These are phyloP conservation scores for Malania oleifera DNA, from an alignment of 164 flowering plant species.

Conservation along the genomic window DNA sequence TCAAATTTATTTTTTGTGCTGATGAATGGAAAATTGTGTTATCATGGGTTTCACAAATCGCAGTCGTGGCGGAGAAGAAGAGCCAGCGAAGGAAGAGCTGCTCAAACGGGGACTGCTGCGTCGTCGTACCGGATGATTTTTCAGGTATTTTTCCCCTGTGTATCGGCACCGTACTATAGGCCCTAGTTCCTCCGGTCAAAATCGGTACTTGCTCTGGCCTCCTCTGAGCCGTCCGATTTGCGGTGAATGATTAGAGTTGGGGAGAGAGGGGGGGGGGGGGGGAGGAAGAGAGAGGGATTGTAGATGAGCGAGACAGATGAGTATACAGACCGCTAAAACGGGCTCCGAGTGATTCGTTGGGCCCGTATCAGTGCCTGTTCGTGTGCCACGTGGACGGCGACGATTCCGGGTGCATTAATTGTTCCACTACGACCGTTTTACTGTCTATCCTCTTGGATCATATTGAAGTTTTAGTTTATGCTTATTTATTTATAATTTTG, in stretches of 20 bases:
- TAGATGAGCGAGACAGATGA: too few relatives aligned
- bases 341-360: too few relatives aligned
- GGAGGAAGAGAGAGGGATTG: too few relatives aligned
- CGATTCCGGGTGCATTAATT: too few relatives aligned
- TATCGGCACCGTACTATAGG: not conserved
- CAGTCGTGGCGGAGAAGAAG: conserved; percentile 8
- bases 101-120: conserved; percentile 44
- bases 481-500: too few relatives aligned
- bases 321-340: too few relatives aligned
- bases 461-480: too few relatives aligned
- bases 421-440: too few relatives aligned
- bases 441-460: too few relatives aligned
- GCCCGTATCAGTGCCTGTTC: too few relatives aligned
- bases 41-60: not conserved
- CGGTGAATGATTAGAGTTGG: not conserved
- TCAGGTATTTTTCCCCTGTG: conserved; percentile 39
- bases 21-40: not conserved
- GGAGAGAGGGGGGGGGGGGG: too few relatives aligned
- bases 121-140: conserved; percentile 34
- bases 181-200: not conserved
- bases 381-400: too few relatives aligned
- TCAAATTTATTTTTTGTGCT: not conserved
- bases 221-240: conserved; percentile 9
- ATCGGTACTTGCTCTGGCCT: not conserved
- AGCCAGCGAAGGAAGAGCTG: conserved; percentile 50